A percentile compares a stretch with the other conserved stretches of the same genome.
phyloP scores from a whole-genome alignment of 2,329 filamentous ascomycete genomes.

The Coniochaeta sp. region DNA sequence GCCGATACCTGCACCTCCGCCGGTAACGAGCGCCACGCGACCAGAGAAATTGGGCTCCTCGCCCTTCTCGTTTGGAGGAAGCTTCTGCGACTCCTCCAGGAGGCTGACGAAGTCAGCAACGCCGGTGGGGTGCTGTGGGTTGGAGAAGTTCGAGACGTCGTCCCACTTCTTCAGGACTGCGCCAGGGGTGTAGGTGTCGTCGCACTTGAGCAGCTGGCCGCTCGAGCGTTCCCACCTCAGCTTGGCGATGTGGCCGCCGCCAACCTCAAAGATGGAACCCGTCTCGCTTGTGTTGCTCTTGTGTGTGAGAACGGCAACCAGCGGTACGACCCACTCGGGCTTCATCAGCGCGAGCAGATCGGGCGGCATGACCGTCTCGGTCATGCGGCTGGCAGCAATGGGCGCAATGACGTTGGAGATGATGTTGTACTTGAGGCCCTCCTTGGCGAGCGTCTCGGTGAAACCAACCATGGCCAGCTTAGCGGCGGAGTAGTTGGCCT shows the following conservation, averaged over 20 bases:
- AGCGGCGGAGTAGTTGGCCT: constrained; percentile 94
- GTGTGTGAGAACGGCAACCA: constrained; percentile 85
- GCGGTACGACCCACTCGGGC: constrained; percentile 91
- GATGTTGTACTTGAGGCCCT: constrained; percentile 97
- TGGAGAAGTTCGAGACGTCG: constrained; percentile 77
- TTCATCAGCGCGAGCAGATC: constrained; percentile 78
- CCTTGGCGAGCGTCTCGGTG: constrained; percentile 95
- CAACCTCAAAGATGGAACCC: constrained; percentile 87
- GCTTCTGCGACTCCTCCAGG: constrained; percentile 74
- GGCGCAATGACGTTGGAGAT: constrained; percentile 90
- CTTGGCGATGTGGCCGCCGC: constrained; percentile 88
- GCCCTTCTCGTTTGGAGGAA: constrained; percentile 63
- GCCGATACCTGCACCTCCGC: constrained; percentile 82
- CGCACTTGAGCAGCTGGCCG: constrained; percentile 83
- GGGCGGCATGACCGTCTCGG: constrained; percentile 90
- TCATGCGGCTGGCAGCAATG: constrained; percentile 93
- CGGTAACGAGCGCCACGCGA: constrained; percentile 80
- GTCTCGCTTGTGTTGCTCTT: constrained; percentile 75
- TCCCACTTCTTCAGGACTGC: constrained; percentile 87
- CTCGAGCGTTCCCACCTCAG: constrained; percentile 89
- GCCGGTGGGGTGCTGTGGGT: constrained; percentile 74
- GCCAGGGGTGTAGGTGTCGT: constrained; percentile 79
- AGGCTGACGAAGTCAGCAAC: constrained; percentile 82
- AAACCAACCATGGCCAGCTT: constrained; percentile 95
- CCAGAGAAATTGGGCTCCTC: constrained; percentile 74